phyloP scores from a whole-genome alignment of 768 basidiomycete species.

The Leccinum ochraceum region DNA sequence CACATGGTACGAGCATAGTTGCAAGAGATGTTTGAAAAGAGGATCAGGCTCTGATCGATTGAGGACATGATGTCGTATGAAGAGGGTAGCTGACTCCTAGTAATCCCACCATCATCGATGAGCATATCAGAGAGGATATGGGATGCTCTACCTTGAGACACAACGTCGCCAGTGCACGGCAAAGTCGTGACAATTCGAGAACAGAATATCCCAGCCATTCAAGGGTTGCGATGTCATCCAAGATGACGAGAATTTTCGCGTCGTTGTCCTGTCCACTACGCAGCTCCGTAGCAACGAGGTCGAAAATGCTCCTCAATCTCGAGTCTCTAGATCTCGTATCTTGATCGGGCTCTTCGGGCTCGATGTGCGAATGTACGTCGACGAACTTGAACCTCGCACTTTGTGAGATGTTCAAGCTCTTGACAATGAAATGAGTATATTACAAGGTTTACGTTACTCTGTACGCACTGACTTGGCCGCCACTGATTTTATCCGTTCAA shows the following conservation, averaged over 20 bases:
- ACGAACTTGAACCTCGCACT: conserved; percentile 51
- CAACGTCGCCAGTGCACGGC: conserved; percentile 55
- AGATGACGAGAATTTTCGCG: conserved; percentile 47
- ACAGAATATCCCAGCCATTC: conserved; percentile 69
- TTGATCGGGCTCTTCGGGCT: conserved; percentile 6
- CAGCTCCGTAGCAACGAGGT: conserved; percentile 36
- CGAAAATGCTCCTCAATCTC: conserved; percentile 36
- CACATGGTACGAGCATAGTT: conserved; percentile 66
- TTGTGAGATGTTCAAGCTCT: conserved; percentile 38
- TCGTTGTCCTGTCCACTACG: conserved; percentile 7
- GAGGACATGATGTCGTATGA: conserved; percentile 64
- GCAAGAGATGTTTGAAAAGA: conserved; percentile 57
- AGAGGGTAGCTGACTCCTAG: conserved; percentile 53
- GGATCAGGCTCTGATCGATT: conserved; percentile 59
- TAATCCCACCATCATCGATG: not conserved
- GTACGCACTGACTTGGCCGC: conserved; percentile 60
- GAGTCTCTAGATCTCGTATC: conserved; percentile 11
- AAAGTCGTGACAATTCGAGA: conserved; percentile 54
- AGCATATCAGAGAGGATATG: not conserved
- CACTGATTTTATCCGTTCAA: conserved; percentile 63
- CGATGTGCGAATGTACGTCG: conserved; percentile 47
- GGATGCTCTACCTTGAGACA: conserved; percentile 53
- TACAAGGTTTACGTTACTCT: not conserved
- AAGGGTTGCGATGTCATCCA: conserved; percentile 70
- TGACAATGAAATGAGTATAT: conserved; percentile 7